Conservation (phyloP, 805 yeast genomes). For the Cephaloascus albidus region DNA sequence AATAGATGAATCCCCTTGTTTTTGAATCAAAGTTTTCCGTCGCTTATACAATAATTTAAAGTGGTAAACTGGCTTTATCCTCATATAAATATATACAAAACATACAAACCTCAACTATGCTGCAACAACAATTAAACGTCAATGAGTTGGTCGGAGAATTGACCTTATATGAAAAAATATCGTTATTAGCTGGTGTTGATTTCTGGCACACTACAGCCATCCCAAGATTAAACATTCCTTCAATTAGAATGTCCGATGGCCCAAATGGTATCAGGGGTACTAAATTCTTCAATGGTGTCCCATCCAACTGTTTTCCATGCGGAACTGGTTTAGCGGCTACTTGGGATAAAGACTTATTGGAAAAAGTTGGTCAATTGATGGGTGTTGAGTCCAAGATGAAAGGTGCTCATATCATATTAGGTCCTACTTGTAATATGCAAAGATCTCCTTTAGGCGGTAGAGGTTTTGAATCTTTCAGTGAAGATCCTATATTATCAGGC, state of each 20-base stretch:
- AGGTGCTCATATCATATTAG: constrained; percentile 40
- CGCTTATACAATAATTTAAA: no score
- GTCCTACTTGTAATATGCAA: constrained; percentile 44
- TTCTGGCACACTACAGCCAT: constrained; percentile 41
- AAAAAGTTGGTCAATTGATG: constrained; percentile 42
- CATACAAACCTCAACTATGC: no score
- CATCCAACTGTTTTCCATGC: constrained; percentile 51
- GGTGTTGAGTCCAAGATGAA: constrained; percentile 46
- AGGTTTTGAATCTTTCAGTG: constrained; percentile 53
- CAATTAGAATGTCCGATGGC: constrained; percentile 44
- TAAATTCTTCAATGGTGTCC: constrained; percentile 38
- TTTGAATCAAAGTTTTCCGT: no score
- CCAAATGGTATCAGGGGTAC: constrained; percentile 61
- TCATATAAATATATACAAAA: no score
- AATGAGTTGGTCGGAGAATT: constrained; percentile 9
- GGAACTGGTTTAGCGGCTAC: constrained; percentile 55
- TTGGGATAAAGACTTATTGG: constrained; percentile 39
- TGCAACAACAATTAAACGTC: no score
- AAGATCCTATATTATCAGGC: constrained; percentile 44
- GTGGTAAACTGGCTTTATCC: no score
- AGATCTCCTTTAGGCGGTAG: constrained; percentile 55
- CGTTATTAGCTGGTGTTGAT: constrained; percentile 31
- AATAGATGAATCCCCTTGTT: no score
- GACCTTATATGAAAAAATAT: constrained; percentile 14
- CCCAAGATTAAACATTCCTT: constrained; percentile 30